Evolutionary conservation across 441 rosid species (phyloP).

Genomic region (Dalechampia spathulata): DNA sequence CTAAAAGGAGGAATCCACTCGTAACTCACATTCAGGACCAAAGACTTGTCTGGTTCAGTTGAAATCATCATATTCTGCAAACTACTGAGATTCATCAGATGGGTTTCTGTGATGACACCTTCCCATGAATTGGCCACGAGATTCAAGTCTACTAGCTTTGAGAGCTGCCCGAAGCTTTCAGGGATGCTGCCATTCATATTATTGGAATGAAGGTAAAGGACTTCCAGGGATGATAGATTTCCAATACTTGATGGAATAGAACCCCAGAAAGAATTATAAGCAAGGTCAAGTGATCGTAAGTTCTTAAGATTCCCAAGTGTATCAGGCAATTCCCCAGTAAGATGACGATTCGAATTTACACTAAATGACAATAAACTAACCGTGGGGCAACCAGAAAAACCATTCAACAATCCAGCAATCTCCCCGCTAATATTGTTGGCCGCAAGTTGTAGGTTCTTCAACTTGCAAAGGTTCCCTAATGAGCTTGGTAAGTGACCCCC

Average conservation of each 20-base stretch:
- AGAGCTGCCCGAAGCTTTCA: constrained; percentile 19
- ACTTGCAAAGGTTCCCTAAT: constrained; percentile 5
- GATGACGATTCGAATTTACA: constrained; percentile 18
- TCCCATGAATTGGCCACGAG: constrained; percentile 19
- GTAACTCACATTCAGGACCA: neutral
- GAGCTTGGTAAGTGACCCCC: constrained; percentile 4
- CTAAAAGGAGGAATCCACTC: neutral
- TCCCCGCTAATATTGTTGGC: constrained; percentile 18
- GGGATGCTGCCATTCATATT: constrained; percentile 21
- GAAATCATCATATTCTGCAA: neutral
- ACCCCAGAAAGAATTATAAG: constrained; percentile 18
- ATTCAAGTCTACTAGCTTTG: constrained; percentile 7
- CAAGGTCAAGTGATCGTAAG: constrained; percentile 19
- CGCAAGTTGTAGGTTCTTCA: constrained; percentile 9
- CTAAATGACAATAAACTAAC: constrained; percentile 6
- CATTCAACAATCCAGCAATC: constrained; percentile 6
- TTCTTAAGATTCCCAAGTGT: constrained; percentile 15
- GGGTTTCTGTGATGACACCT: constrained; percentile 7
- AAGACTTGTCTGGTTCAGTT: neutral
- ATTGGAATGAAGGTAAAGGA: constrained; percentile 15
- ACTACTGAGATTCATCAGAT: neutral
- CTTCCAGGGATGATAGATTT: constrained; percentile 18
- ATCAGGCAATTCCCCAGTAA: constrained; percentile 16
- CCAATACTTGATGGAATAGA: constrained; percentile 26
- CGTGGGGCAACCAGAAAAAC: constrained; percentile 17